Percentiles rank a stretch among this genome's conserved stretches.
Conservation (phyloP, 2,329 filamentous ascomycete species). For the Fusarium abutilonis region DNA sequence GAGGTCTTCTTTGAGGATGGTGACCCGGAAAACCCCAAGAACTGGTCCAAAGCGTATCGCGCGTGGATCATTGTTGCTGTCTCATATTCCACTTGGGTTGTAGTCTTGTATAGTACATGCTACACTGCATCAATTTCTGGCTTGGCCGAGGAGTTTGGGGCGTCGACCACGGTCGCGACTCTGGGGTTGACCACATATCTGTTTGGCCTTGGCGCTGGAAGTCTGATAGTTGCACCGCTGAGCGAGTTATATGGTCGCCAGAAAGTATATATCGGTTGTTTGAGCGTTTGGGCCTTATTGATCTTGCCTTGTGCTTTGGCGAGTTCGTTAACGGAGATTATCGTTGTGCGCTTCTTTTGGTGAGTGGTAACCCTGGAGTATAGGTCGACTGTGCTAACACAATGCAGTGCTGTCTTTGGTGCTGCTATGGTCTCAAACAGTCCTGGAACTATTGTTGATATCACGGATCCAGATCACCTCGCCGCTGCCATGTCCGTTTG, state of each 20-base stretch:
- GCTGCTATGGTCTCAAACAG: conserved; percentile 85
- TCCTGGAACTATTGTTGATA: conserved; percentile 84
- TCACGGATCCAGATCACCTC: conserved; percentile 81
- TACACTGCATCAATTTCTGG: conserved; percentile 79
- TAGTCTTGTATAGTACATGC: conserved; percentile 79
- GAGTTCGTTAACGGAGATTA: conserved; percentile 71
- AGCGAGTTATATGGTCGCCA: conserved; percentile 75
- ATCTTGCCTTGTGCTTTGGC: conserved; percentile 78
- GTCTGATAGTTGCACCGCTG: conserved; percentile 77
- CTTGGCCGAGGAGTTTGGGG: conserved; percentile 73
- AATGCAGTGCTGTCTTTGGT: conserved; percentile 60
- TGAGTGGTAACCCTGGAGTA: conserved; percentile 47
- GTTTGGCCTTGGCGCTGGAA: conserved; percentile 76
- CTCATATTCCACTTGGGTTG: conserved; percentile 58
- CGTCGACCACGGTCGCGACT: conserved; percentile 69
- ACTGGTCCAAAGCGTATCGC: conserved; percentile 68
- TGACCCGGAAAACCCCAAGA: conserved; percentile 72
- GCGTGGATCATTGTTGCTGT: conserved; percentile 57
- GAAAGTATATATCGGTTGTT: conserved; percentile 74
- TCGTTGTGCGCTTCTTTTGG: conserved; percentile 80
- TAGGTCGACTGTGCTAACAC: conserved; percentile 1
- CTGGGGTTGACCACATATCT: conserved; percentile 83
- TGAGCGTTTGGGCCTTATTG: conserved; percentile 72
- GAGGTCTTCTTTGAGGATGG: conserved; percentile 77
- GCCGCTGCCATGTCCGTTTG: conserved; percentile 86